Percentiles rank a stretch among this genome's conserved stretches.
phyloP scores from a whole-genome alignment of 2,329 filamentous ascomycete genomes.

The Talaromyces amestolkiae region DNA sequence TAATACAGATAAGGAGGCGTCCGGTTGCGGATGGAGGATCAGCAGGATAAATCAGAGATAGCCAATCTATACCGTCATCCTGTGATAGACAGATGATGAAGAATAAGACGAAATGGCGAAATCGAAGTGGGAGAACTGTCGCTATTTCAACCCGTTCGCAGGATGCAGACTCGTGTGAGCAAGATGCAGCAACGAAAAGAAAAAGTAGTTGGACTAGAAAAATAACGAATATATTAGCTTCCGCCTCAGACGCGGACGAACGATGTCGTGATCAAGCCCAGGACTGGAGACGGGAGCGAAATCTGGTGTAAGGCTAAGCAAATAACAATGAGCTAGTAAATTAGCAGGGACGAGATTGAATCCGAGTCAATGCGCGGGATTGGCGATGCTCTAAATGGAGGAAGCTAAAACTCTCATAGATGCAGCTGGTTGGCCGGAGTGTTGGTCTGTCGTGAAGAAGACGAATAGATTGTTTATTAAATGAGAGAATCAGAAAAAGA shows the following conservation, averaged over 20 bases:
- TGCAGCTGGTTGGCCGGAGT: background rate
- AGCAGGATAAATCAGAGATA: background rate
- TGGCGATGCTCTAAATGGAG: background rate
- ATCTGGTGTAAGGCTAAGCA: background rate
- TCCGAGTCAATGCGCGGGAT: background rate
- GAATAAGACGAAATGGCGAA: background rate
- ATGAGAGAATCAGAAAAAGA: no score
- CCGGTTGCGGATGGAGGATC: background rate
- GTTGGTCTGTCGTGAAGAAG: no score
- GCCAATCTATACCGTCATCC: constrained; percentile 1
- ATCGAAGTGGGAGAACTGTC: constrained; percentile 4
- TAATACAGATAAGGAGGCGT: background rate
- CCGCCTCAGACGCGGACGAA: constrained; percentile 8
- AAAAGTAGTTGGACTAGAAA: background rate
- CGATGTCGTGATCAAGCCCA: constrained; percentile 20
- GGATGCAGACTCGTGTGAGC: background rate
- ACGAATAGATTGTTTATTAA: background rate
- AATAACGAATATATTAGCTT: constrained; percentile 10
- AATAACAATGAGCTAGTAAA: background rate
- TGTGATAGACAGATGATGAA: background rate
- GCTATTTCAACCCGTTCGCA: constrained; percentile 9
- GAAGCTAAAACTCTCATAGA: background rate
- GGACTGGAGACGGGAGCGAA: background rate
- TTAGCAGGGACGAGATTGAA: background rate
- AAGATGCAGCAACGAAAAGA: background rate